These are phyloP conservation scores for Penicillium angulare DNA, from an alignment of 495 filamentous ascomycete genomes.

Conservation along the genomic window DNA sequence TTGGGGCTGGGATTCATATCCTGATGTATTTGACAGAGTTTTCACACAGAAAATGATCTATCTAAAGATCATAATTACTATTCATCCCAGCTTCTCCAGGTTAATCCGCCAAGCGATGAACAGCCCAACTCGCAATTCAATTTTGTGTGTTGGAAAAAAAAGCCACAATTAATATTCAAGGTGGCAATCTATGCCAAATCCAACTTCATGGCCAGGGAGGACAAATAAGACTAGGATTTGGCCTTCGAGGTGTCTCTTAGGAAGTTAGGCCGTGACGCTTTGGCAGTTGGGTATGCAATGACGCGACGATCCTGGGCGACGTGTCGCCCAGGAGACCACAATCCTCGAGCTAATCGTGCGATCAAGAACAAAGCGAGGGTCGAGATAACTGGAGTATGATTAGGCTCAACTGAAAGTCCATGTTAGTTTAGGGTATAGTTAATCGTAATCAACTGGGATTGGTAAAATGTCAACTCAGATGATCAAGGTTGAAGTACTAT, in stretches of 20 bases:
- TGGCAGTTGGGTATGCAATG: slow-evolving; percentile 30
- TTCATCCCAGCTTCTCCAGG: too few relatives aligned
- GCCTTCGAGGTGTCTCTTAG: neutral
- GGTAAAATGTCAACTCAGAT: neutral
- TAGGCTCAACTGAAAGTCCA: neutral
- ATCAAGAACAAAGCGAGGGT: slow-evolving; percentile 5
- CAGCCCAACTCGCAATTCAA: too few relatives aligned
- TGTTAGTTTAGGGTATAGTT: neutral
- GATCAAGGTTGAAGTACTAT: neutral
- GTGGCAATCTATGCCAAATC: too few relatives aligned
- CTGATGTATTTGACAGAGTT: too few relatives aligned
- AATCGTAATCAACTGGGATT: neutral
- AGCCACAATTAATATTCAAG: too few relatives aligned
- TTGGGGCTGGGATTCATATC: too few relatives aligned
- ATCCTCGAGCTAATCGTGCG: slow-evolving; percentile 15
- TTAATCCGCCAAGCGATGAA: too few relatives aligned
- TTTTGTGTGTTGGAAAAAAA: too few relatives aligned
- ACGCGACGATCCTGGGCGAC: slow-evolving; percentile 18
- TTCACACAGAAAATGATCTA: too few relatives aligned
- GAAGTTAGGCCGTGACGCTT: slow-evolving; percentile 3
- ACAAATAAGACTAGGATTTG: too few relatives aligned
- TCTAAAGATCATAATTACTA: too few relatives aligned
- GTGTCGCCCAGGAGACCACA: slow-evolving; percentile 26
- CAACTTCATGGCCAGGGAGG: neutral
- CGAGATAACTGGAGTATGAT: neutral